Conservation (phyloP, 2,329 filamentous ascomycete genomes). For the Claviceps spartinae region DNA sequence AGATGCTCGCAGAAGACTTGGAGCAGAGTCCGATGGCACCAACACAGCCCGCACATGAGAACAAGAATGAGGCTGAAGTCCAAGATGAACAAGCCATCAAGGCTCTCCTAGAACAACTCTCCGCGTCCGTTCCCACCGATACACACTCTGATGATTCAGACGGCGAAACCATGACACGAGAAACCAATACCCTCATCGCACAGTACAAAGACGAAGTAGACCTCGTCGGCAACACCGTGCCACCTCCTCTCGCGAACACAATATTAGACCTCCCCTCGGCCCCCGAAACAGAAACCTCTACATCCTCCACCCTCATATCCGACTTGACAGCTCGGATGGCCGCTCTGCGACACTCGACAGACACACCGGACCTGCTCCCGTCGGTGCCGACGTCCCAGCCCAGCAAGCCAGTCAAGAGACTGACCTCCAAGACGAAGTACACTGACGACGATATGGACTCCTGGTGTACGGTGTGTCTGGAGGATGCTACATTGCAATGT, state of each 20-base stretch:
- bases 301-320: slow-evolving; percentile 13
- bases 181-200: slow-evolving; percentile 31
- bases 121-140: slow-evolving; percentile 16
- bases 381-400: slow-evolving; percentile 37
- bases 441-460: slow-evolving; percentile 59
- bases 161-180: slow-evolving; percentile 32
- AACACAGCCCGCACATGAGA: neutral
- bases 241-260: neutral
- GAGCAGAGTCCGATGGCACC: slow-evolving; percentile 16
- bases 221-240: slow-evolving; percentile 12
- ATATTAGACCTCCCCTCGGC: neutral
- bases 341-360: slow-evolving; percentile 27
- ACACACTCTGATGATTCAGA: slow-evolving; percentile 32
- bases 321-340: slow-evolving; percentile 40
- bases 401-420: slow-evolving; percentile 22
- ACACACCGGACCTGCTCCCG: slow-evolving; percentile 30
- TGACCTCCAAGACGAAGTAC: slow-evolving; percentile 29
- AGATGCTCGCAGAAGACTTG: slow-evolving; percentile 27
- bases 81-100: slow-evolving; percentile 20
- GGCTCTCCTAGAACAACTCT: slow-evolving; percentile 24
- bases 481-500: slow-evolving; percentile 62
- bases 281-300: neutral
- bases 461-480: slow-evolving; percentile 75
- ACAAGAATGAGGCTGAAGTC: slow-evolving; percentile 1
- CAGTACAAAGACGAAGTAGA: slow-evolving; percentile 33